Base-by-base conservation (phyloP, 1,284 basidiomycete genomes). In the Pascua guehoae region DNA sequence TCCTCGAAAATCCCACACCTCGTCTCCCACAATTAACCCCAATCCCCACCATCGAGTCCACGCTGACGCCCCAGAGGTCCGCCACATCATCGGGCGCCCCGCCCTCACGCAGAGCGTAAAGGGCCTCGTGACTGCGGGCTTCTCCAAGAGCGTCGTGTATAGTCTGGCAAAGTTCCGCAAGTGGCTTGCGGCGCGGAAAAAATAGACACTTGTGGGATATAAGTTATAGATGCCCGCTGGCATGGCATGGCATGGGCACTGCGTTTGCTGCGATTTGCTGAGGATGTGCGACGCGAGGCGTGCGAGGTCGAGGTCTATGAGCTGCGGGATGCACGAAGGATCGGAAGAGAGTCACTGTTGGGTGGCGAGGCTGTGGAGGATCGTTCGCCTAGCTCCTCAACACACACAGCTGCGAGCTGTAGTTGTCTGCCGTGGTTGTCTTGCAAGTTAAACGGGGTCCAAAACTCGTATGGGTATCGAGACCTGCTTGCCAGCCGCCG, bases 81-180 rank as follows among this genome's bases (percentile, higher is more conserved):
- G 80, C 42, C 76, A 79, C 32, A 93, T 94, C 69, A 91, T 96
- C 51, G 82, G 86, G 60, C 82, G 85, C 58, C 90, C 93, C 5
- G 90, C 92, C 11, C 85, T 89, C 5, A 81, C 89, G 12, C 92
- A 97, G 78, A 84, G 87, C 8, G 66, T 89, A 63, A 97, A 96
- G 77, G 93, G 93, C 9, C 72, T 96, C 52, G 82, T 89, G 16
- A 92, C 88, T 54, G 89, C 90, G 7, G 92, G 92, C 0, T 68
- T 88, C 8, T 78, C 81, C 47, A 93, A 93, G 81, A 90, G 88
- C 68, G 61, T 87, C 11, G 83, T 83, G 47, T 97, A 96, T 74
- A 81, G 83, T 46, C 66, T 81, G 45, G 83, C 86, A 55, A 93
- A 96, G 79, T 78, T 93, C 24, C 78, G 83, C 49, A 96, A 95